Evolutionary conservation across 805 yeast species (phyloP).

Genomic region (Nakazawaea sp.): DNA sequence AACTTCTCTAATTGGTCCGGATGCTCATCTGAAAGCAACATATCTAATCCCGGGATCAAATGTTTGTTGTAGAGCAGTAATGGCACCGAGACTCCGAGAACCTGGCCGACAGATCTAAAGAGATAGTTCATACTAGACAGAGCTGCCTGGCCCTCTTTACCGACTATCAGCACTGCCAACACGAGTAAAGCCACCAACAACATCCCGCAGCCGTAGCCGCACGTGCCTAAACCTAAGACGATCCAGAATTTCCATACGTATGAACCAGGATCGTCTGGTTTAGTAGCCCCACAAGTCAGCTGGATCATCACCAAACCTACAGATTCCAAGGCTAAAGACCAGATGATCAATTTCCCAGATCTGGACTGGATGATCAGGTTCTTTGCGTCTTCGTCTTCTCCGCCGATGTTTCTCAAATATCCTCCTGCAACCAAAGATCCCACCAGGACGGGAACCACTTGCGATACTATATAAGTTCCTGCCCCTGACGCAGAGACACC

Average conservation of each 20-base stretch:
- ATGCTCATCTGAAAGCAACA: background rate
- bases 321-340: constrained; percentile 2
- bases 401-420: constrained; percentile 18
- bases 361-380: constrained; percentile 14
- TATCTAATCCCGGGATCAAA: background rate
- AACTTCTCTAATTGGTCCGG: constrained; percentile 15
- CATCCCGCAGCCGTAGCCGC: constrained; percentile 34
- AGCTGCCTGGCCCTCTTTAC: constrained; percentile 37
- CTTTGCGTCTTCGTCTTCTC: constrained; percentile 8
- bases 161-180: constrained; percentile 36
- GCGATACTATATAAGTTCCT: constrained; percentile 33
- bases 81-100: constrained; percentile 37
- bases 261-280: constrained; percentile 2
- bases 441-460: constrained; percentile 29
- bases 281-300: background rate
- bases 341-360: constrained; percentile 16
- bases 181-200: constrained; percentile 31
- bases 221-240: constrained; percentile 21
- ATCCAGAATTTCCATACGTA: constrained; percentile 23
- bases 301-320: constrained; percentile 2
- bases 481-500: constrained; percentile 28
- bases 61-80: constrained; percentile 12
- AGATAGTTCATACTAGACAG: constrained; percentile 43
- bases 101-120: constrained; percentile 42
- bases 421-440: constrained; percentile 34